Percentiles rank a stretch among this genome's conserved stretches.
These are phyloP conservation scores for Penicillium cataractarum DNA, from an alignment of 495 filamentous ascomycete genomes.

Conservation along the genomic window DNA sequence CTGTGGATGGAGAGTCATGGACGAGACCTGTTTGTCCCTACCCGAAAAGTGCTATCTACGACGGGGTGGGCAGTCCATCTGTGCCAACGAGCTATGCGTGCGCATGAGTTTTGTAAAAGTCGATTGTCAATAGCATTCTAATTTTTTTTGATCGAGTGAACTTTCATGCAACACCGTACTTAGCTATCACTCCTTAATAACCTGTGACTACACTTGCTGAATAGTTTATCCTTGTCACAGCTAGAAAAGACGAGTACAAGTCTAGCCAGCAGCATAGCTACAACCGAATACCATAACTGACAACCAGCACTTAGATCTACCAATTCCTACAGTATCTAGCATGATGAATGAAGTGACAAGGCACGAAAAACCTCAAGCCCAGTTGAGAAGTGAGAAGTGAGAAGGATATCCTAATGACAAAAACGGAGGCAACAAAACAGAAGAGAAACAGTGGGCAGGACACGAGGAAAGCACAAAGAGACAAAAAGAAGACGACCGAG, in stretches of 20 bases:
- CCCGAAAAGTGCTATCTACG: background rate
- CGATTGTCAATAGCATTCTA: no score
- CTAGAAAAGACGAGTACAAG: no score
- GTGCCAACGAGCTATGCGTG: background rate
- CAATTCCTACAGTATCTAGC: constrained; percentile 7
- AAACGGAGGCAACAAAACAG: constrained; percentile 26
- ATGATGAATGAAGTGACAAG: background rate
- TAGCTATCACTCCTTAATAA: no score
- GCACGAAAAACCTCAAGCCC: constrained; percentile 14
- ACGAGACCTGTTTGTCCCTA: background rate
- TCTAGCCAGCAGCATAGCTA: background rate
- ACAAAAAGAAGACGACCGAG: constrained; percentile 1
- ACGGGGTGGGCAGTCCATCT: background rate
- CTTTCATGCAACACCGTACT: no score
- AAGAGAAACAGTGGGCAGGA: constrained; percentile 10
- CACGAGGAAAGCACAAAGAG: constrained; percentile 1
- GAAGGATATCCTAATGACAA: constrained; percentile 37
- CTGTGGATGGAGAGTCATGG: background rate
- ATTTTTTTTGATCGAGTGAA: no score
- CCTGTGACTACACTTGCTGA: no score
- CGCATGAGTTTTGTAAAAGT: background rate
- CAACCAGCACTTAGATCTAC: background rate
- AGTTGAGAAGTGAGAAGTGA: constrained; percentile 30
- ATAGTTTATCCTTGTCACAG: no score
- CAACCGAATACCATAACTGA: background rate